phyloP scores from a whole-genome alignment of 768 basidiomycete species.

The Collybia sp. region DNA sequence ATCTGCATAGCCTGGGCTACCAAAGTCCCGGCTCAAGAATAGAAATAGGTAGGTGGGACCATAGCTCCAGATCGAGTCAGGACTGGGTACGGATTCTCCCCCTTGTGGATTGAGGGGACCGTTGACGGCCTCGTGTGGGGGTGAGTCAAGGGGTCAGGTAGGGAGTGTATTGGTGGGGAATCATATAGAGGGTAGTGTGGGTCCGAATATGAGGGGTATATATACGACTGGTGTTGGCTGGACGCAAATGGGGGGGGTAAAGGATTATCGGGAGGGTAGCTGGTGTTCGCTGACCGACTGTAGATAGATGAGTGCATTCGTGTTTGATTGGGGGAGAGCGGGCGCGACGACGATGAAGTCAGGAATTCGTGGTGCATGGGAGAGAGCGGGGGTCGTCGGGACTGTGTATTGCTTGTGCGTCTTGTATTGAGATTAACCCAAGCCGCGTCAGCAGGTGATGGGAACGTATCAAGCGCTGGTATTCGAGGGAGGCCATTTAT shows the following conservation, averaged over 20 bases:
- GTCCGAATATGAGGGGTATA: neutral
- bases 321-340: too few species aligned
- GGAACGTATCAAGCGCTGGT: too few species aligned
- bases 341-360: neutral
- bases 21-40: slow-evolving; percentile 6
- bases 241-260: neutral
- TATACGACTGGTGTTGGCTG: neutral
- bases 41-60: slow-evolving; percentile 11
- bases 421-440: too few species aligned
- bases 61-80: slow-evolving; percentile 7
- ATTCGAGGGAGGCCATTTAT: too few species aligned
- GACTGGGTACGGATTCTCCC: slow-evolving; percentile 12
- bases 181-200: slow-evolving; percentile 1
- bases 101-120: neutral
- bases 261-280: neutral
- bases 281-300: neutral
- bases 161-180: neutral
- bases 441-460: too few species aligned
- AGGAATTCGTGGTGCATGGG: too few species aligned
- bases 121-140: neutral
- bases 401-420: too few species aligned
- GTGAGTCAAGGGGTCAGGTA: neutral
- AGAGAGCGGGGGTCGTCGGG: neutral
- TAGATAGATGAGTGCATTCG: neutral
- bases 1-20: neutral